Evolutionary conservation across 495 filamentous ascomycete species (phyloP).

Genomic region (Neurospora sp.): DNA sequence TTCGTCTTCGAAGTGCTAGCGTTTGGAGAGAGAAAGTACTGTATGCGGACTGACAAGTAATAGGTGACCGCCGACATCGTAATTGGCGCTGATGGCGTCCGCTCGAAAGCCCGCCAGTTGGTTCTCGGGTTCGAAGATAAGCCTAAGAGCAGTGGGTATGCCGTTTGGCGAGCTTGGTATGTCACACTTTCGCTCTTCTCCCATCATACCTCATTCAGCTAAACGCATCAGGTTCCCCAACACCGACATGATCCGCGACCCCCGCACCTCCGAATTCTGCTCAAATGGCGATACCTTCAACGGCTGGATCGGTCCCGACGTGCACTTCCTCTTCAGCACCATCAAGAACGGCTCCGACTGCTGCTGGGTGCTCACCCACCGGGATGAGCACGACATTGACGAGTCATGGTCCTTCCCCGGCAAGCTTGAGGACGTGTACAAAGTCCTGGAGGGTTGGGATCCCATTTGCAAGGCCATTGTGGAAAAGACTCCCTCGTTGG

Average conservation of each 20-base stretch:
- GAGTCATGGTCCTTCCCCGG: conserved; percentile 53
- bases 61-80: conserved; percentile 42
- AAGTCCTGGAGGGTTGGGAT: conserved; percentile 54
- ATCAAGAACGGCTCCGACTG: conserved; percentile 52
- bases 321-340: conserved; percentile 50
- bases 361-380: conserved; percentile 56
- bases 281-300: conserved; percentile 54
- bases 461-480: conserved; percentile 47
- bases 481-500: conserved; percentile 48
- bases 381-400: conserved; percentile 47
- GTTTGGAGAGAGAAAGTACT: background rate
- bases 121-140: conserved; percentile 51
- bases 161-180: conserved; percentile 51
- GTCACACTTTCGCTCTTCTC: background rate
- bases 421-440: conserved; percentile 45
- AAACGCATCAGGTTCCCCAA: conserved; percentile 38
- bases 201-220: no score
- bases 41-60: background rate
- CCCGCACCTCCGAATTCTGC: conserved; percentile 47
- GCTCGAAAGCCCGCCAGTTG: conserved; percentile 46
- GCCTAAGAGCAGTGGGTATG: conserved; percentile 49
- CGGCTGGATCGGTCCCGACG: conserved; percentile 48
- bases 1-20: no score
- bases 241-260: conserved; percentile 49
- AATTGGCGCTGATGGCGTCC: conserved; percentile 50